Evolutionary conservation across 73 alveolate genomes (phyloP), one percentile per base, ranked within the genome.

Genomic region (Effrenium voratum): DNA sequence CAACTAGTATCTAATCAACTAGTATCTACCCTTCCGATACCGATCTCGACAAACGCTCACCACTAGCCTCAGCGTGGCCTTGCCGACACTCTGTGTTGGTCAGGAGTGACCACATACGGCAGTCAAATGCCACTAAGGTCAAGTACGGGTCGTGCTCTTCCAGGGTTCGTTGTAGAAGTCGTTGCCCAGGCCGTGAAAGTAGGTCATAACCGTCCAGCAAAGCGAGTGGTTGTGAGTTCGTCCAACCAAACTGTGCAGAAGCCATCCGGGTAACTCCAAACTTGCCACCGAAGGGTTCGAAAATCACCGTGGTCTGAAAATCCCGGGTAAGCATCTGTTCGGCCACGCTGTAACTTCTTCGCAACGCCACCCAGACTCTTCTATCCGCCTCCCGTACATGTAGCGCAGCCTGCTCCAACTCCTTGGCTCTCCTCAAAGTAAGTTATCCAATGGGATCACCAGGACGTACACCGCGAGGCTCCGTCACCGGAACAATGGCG

Each of bases 241-340:
- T 66, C 81, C 81, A 70, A 30, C 47, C 81, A 32, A 32, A 34
- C 49, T 5, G 16, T 10, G 32, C 46, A 15, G 81, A 10, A 32
- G n/a, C 81, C 1, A n/a, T 6, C 30, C 49, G 49, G 32, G 81
- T 70, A 16, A 70, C 10, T 24, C 47, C 81, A 5, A 34, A 30
- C 36, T 32, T 30, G 49, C 47, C 49, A 46, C n/a, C 81, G 24
- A 70, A 70, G 30, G 81, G 81, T 30, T 70, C 81, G 30, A 32
- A 70, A 46, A 70, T n/a, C 81, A 70, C 81, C n/a, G 81, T 70
- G 81, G n/a, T 46, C 81, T 70, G 45, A 46, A 70, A 70, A 30
- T 28, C 47, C 47, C 24, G 13, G 32, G 81, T 70, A 6, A 46
- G 47, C 2, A 34, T 13, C 47, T 70, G 81, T 46, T 70, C 81